Conservation (phyloP, 164 flowering plant species). For the Stephania cephalantha region DNA sequence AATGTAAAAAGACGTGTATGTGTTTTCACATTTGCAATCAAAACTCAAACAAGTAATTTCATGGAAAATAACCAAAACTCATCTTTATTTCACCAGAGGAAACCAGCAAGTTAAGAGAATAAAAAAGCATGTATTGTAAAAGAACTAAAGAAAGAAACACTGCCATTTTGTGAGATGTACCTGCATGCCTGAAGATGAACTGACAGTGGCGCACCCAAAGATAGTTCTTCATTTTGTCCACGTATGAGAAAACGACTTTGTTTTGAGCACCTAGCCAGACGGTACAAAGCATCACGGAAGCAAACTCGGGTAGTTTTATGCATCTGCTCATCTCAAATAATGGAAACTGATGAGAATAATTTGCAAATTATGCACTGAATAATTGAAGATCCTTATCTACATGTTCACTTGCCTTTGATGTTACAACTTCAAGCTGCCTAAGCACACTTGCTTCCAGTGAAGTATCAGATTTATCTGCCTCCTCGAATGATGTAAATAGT, state of each 20-base stretch:
- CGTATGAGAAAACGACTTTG: constrained; percentile 12
- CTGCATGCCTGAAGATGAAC: background rate
- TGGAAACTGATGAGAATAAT: background rate
- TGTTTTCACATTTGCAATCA: background rate
- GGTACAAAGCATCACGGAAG: constrained; percentile 63
- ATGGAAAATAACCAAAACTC: background rate
- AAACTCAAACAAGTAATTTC: background rate
- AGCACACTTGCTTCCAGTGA: constrained; percentile 38
- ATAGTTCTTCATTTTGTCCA: constrained; percentile 8
- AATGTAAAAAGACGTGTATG: background rate
- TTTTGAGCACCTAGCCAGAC: constrained; percentile 40
- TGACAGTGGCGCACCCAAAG: background rate
- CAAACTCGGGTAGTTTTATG: constrained; percentile 39
- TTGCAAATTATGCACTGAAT: background rate
- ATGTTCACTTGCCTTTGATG: constrained; percentile 31
- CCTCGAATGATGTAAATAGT: constrained; percentile 2
- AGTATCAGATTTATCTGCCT: constrained; percentile 6
- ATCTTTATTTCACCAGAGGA: background rate
- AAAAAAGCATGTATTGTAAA: background rate
- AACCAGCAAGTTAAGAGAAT: background rate
- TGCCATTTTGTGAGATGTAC: background rate
- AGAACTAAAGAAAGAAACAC: background rate
- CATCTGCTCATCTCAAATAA: constrained; percentile 26
- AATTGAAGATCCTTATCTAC: background rate
- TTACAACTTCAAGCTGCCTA: constrained; percentile 36